Base-by-base conservation (phyloP, 805 yeast genomes). In the Saccharomycopsis synnaedendra region DNA sequence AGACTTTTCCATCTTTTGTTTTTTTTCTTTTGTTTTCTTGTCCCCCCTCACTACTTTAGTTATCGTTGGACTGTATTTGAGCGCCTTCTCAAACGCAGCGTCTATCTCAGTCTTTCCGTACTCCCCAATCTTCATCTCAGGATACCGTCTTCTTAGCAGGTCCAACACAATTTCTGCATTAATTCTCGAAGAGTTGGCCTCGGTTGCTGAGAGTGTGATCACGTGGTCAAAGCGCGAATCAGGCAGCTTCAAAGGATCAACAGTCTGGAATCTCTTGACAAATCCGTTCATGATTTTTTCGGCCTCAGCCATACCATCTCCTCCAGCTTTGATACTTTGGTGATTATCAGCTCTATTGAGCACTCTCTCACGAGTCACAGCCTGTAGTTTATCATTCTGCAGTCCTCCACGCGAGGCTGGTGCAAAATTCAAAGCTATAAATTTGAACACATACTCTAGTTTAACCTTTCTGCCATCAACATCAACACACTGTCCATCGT, bases 281-380 rank as follows among this genome's bases (percentile, higher is more conserved):
- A 90, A 89, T 0, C 88, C 86, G 33, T 67, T 66, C 85, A 90
- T 78, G 32, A 93, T 80, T 37, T 67, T 63, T 0, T 85, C 78
- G 46, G 70, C 67, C 19, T 63, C 61, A 4, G 66, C 66, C 7
- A 5, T 19, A 47, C 73, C 71, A 3, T 64, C 57, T 19, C 31
- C 11, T 4, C 5, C 30, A 3, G 69, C 70, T 54, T 82, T 79
- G 35, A 93, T 84, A 1, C 89, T 77, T 61, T 85, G 96, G 61
- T 93, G 98, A 54, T 85, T 82, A 57, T 87, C 89, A 2, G 96
- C 96, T 56, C 98, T 72, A 2, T 60, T 58, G 3, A 69, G 44
- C 0, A 90, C 82, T 46, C 97, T 69, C 0, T 67, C 61, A 5
- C 65, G 62, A 0, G 96, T 85, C 1, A 80, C 50, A 3, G 67